Base-by-base conservation (phyloP, 106 monocot genomes). In the Vanilla planifolia region DNA sequence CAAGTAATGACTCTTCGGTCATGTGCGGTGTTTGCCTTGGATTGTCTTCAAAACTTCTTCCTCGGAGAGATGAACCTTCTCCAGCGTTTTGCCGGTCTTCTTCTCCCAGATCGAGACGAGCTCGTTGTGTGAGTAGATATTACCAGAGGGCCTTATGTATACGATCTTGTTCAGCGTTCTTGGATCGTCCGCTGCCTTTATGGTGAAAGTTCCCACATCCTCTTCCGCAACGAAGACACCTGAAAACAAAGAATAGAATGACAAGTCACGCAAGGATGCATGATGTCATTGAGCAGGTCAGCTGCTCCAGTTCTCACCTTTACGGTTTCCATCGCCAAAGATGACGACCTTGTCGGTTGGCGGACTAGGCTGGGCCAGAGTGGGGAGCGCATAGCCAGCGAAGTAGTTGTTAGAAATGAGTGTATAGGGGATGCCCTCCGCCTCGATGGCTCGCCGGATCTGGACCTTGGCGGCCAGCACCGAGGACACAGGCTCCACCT, bases 161-260 rank as follows among this genome's bases (percentile, higher is more conserved):
- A 92, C 5, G 8, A 76, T 84, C 75, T 87, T 92, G 69, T 92
- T 92, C 37, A 92, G 36, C 0, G 92, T 77, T 51, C 86, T 75
- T 6, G 80, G 72, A 59, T 92, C 92, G 17, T 80, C 83, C 6
- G 68, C 83, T 1, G 92, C 68, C 53, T 66, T 69, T 22, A 92
- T 69, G 2, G 92, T 80, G 39, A 75, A 92, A 1, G 74, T 68
- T 8, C 61, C 83, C 2, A 87, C 57, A 60, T 92, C 92, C 33
- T 75, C 64, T 50, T 92, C 92, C 13, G 41, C 20, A 2, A 75
- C 67, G 32, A 72, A 92, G 1, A 83, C 65, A 15, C 61, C 86
- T 86, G 55, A 24, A 70, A 57, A 34, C 24, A 20, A 20, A 23
- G 44, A n/a, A n/a, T n/a, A n/a, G n/a, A n/a, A n/a, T n/a, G n/a